phyloP scores from a whole-genome alignment of 129 eudicot species.

The Centaurea solstitialis region DNA sequence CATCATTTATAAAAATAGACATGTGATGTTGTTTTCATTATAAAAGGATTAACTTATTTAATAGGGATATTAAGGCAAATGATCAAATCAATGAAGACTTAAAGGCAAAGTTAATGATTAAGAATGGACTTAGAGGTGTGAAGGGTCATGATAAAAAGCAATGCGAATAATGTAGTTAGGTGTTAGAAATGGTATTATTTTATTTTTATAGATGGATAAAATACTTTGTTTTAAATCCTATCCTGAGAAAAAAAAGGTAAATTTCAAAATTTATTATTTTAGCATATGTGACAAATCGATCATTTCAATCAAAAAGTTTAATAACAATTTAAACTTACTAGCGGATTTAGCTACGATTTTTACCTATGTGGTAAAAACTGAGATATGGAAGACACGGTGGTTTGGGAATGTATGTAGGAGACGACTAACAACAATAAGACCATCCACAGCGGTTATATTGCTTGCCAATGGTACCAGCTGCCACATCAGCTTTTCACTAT shows the following conservation, averaged over 20 bases:
- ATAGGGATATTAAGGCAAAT: background rate
- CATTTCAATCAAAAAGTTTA: background rate
- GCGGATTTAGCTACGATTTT: background rate
- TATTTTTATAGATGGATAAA: background rate
- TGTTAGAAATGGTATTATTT: constrained; percentile 1
- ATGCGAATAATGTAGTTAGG: constrained; percentile 13
- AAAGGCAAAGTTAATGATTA: background rate
- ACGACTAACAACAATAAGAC: too few relatives aligned
- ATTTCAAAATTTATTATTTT: too few relatives aligned
- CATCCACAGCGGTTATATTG: too few relatives aligned
- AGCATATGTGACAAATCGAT: too few relatives aligned
- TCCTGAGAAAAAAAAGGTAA: too few relatives aligned
- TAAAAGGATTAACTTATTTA: background rate
- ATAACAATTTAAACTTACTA: background rate
- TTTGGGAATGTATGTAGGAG: too few relatives aligned
- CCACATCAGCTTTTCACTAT: too few relatives aligned
- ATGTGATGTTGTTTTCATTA: background rate
- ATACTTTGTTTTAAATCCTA: background rate
- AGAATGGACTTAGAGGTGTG: background rate
- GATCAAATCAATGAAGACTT: background rate
- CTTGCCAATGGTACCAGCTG: too few relatives aligned
- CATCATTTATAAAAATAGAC: background rate
- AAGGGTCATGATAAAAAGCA: constrained; percentile 3
- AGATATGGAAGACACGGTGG: background rate
- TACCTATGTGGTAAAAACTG: background rate